Evolutionary conservation across 345 rosid genomes (phyloP), one percentile per base, ranked within the genome.

Genomic region (Gossypium thurberi): DNA sequence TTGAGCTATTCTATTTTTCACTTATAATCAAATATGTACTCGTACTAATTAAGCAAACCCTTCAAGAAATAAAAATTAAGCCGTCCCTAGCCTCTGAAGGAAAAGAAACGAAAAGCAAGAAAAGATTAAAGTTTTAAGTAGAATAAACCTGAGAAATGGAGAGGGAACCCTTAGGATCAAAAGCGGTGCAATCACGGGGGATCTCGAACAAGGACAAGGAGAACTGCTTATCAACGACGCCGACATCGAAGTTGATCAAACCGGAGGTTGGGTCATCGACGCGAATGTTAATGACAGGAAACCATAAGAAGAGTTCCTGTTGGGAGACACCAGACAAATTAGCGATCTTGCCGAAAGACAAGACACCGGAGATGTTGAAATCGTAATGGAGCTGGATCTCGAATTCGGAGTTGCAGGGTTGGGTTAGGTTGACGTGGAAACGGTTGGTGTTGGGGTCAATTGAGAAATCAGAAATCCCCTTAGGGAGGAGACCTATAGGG

Each of bases 251-350:
- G 76, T 85, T 78, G 65, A 89, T 89, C 65, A 89, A 76, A 28
- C 93, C 93, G 20, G 93, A 87, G 81, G 80, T 75, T 2, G 93
- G 91, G 21, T 84, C 77, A 65, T 89, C 93, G 10, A 89, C 89
- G 44, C 84, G 84, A 46, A 89, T 89, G 63, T 84, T 82, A 52
- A 80, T 83, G n/a, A 89, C 93, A 23, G 85, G 91, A 77, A 89
- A 85, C 93, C 91, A 89, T 26, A 89, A 83, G 80, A 89, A 89
- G 20, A 87, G 81, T 67, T 89, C 91, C 79, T 87, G 90, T n/a
- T 90, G 88, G 20, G 83, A 78, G 69, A 89, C 77, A 33, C 94
- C 91, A 12, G 91, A 87, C 15, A 89, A 77, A 23, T 75, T 81
- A 28, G 82, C 81, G 88, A 89, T 86, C 84, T 75, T 80, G 37